Base-by-base conservation (phyloP, 208 protist species). In the Crithidia brevicula region DNA sequence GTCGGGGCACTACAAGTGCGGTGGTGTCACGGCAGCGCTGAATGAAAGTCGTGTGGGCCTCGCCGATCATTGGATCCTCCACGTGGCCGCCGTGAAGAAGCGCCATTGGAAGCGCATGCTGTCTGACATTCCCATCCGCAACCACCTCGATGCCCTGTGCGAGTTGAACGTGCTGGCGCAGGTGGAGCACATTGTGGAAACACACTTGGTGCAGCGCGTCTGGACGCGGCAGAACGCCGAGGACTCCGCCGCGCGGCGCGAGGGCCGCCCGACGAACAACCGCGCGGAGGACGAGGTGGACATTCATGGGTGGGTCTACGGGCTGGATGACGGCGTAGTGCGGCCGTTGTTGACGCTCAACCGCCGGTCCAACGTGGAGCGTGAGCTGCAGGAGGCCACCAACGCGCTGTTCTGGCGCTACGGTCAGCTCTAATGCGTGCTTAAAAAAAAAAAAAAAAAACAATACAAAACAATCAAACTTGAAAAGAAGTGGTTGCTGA, bases 1-100 rank as follows among this genome's bases (percentile, higher is more conserved):
- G 1, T 89, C 88, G 27, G 95, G 95, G n/a, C 97, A 98, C 69
- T 97, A 97, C 74, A 77, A 82, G 27, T 98, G 97, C 77, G 97
- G 97, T 76, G 97, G 93, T 46, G 95, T 98, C 15, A 93, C 69
- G 45, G 86, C 86, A 2, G 83, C 86, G 30, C 73, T 91, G 25
- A 52, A 86, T 20, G 80, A 79, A 7, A 60, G 61, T 50, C 82
- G 82, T 27, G 64, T 93, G 8, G 88, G 88, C 23, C 80, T 94
- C 25, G 82, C 85, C 0, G 88, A 94, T 50, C 82, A 94, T 66
- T 94, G 85, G 88, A 94, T 94, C 42, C 60, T 87, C 23, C 88
- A 94, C 53, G 83, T 94, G 15, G 59, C 57, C 27, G 79, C 77
- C 2, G 84, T 91, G 33, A 88, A 89, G 74, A 82, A 88, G 50